Evolutionary conservation across 345 rosid species (phyloP), one percentile per base, ranked within the genome.

Genomic region (Kernera saxatilis): DNA sequence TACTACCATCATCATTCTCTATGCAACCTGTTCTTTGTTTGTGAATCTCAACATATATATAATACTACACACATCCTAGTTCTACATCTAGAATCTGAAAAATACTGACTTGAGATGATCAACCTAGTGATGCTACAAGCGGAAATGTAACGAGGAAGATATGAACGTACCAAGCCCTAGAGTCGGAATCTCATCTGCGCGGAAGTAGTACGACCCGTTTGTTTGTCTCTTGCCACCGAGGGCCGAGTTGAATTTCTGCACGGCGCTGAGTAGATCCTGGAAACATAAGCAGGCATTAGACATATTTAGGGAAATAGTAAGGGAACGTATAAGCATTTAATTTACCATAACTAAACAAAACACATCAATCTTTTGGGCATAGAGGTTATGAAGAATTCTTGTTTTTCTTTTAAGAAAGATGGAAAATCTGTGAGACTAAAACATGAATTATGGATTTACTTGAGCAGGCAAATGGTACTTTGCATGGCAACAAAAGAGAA

Each of bases 261-360:
- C 86, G 39, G 97, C 96, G 55, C 71, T 68, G 25, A 84, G 73
- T 78, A 93, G 73, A 77, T 90, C 96, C 98, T 93, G 84, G 33
- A 72, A 33, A 15, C 74, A 14, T 40, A 58, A 63, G 26, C 45
- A 76, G 26, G 19, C 11, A 29, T 30, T 37, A 6, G 35, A 2
- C 61, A 49, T 27, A 17, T 17, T 19, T 4, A 55, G 14, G 8
- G 3, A 37, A 21, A 27, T 19, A 12, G 6, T 23, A 8, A 27
- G 8, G 30, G 43, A 62, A 62, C 1, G 6, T 29, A 3, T 25
- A 17, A 32, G 8, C 51, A 6, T n/a, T 11, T 64, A 5, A 14
- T 53, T 14, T n/a, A n/a, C n/a, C n/a, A n/a, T n/a, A n/a, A 40
- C 22, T 53, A n/a, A n/a, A 13, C 35, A 39, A 55, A 39, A 40